A percentile compares a stretch with the other conserved stretches of the same genome.
phyloP scores from a whole-genome alignment of 2,329 filamentous ascomycete genomes.

The Colletotrichum theobromicola region DNA sequence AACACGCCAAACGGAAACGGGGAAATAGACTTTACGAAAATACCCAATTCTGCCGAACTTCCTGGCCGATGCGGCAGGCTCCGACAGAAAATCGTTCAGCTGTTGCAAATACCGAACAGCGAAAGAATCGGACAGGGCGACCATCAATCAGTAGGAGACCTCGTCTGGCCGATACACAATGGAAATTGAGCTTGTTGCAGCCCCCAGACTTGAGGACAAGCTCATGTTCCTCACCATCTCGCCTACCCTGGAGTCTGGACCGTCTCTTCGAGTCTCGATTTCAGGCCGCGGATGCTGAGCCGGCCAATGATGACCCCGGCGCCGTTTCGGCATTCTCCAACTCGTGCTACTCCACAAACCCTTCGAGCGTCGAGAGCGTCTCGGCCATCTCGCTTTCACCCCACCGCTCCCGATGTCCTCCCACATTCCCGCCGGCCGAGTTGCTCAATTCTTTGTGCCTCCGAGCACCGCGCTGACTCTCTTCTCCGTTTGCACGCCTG shows the following conservation, averaged over 20 bases:
- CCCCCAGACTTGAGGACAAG: background rate
- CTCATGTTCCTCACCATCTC: slow-evolving; percentile 9
- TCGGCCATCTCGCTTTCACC: background rate
- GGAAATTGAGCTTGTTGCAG: slow-evolving; percentile 5
- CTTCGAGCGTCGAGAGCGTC: background rate
- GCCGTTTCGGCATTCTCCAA: slow-evolving; percentile 8
- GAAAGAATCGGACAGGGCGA: background rate
- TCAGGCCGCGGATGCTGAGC: background rate
- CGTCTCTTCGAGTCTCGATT: background rate
- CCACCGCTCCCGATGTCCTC: slow-evolving; percentile 10
- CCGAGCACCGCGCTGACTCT: background rate
- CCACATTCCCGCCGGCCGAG: slow-evolving; percentile 4
- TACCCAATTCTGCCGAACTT: background rate
- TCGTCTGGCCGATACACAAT: background rate
- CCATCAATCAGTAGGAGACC: background rate
- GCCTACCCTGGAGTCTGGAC: slow-evolving; percentile 3
- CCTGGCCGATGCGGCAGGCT: background rate
- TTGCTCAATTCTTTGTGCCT: background rate
- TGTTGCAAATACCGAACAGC: background rate
- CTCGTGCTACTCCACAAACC: background rate
- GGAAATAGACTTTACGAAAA: background rate
- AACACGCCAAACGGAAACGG: background rate
- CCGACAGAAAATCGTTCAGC: background rate
- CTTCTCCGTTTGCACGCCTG: background rate
- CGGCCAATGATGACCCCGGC: background rate